A percentile compares a stretch with the other conserved stretches of the same genome.
Conservation (phyloP, 345 rosid genomes). For the Pistacia vera region DNA sequence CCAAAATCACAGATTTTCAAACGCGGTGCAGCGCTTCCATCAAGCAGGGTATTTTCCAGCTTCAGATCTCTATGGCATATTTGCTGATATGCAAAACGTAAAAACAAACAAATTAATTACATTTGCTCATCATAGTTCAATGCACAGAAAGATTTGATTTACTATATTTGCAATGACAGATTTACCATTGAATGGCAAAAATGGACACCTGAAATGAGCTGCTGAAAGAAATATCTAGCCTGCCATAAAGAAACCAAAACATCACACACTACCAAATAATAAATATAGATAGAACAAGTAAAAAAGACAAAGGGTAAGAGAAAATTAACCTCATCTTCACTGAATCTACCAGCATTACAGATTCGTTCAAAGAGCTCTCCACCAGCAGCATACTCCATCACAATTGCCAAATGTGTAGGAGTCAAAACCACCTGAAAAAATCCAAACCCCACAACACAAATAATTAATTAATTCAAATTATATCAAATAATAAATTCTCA, state of each 20-base stretch:
- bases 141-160: background rate
- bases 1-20: constrained; percentile 94
- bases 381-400: constrained; percentile 93
- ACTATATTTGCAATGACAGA: background rate
- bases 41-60: constrained; percentile 86
- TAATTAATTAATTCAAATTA: background rate
- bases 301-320: constrained; percentile 6
- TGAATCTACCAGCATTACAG: constrained; percentile 88
- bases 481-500: background rate
- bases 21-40: constrained; percentile 92
- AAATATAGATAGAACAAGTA: background rate
- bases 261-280: background rate
- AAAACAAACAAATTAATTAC: background rate
- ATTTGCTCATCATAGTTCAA: background rate
- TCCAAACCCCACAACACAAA: background rate
- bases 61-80: constrained; percentile 95
- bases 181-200: constrained; percentile 81
- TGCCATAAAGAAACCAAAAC: constrained; percentile 25
- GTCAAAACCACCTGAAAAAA: constrained; percentile 70
- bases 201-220: constrained; percentile 80
- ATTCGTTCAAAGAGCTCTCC: constrained; percentile 92
- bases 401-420: constrained; percentile 87
- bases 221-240: constrained; percentile 97
- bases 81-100: constrained; percentile 48
- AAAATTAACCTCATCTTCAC: constrained; percentile 82